Percentiles rank a stretch among this genome's conserved stretches.
Conservation (phyloP, 139 green algal species). For the Pedinophyceae sp. region DNA sequence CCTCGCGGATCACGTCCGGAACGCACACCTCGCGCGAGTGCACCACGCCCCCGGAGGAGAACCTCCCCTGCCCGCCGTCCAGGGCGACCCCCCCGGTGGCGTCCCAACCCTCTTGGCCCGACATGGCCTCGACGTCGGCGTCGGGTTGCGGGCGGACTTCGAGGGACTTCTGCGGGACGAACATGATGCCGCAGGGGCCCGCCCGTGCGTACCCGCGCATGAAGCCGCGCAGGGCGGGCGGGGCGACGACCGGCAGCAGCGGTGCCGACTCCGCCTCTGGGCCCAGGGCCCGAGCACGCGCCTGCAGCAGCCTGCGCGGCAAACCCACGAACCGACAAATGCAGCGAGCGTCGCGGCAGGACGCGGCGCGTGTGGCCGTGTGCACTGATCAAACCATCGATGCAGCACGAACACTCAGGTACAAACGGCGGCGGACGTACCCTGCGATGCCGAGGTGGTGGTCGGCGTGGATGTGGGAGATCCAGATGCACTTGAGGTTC, state of each 20-base stretch:
- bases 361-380: no score
- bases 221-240: conserved; percentile 43
- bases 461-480: conserved; percentile 95
- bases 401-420: no score
- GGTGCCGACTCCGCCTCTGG: conserved; percentile 4
- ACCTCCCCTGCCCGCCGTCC: conserved; percentile 1
- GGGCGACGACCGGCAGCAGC: conserved; percentile 69
- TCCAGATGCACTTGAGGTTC: conserved; percentile 46
- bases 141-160: conserved; percentile 3
- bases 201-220: conserved; percentile 39
- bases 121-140: neutral
- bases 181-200: conserved; percentile 1
- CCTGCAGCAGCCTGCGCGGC: conserved; percentile 31
- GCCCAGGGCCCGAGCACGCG: conserved; percentile 25
- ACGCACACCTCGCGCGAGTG: no score
- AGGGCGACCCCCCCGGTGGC: no score
- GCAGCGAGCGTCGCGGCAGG: no score
- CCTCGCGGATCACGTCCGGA: neutral
- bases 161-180: conserved; percentile 26
- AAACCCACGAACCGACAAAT: no score
- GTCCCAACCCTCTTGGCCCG: no score
- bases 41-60: neutral
- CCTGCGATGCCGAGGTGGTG: conserved; percentile 91
- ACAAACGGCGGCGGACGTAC: no score
- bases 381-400: no score